These are phyloP conservation scores for Nemania sp. DNA, from an alignment of 2,329 filamentous ascomycete species.

Conservation along the genomic window DNA sequence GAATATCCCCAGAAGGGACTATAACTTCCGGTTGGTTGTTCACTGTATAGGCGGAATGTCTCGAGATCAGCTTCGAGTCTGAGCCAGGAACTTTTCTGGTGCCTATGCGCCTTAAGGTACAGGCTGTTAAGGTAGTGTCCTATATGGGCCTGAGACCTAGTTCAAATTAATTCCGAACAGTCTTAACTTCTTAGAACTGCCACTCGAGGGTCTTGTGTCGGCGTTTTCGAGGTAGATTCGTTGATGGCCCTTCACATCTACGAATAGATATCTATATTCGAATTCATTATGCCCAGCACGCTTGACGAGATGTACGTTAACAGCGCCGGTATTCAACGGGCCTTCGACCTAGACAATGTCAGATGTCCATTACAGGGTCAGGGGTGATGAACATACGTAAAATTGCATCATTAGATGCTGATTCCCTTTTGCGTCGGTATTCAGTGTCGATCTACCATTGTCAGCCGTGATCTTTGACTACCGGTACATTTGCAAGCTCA, in stretches of 20 bases:
- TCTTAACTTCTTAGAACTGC: conserved; percentile 52
- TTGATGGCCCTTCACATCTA: conserved; percentile 76
- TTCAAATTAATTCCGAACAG: conserved; percentile 68
- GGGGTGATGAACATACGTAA: conserved; percentile 58
- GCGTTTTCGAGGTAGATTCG: conserved; percentile 69
- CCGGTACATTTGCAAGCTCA: conserved; percentile 41
- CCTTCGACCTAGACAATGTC: conserved; percentile 68
- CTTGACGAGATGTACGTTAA: conserved; percentile 78
- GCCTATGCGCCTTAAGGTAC: neutral
- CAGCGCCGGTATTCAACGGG: conserved; percentile 71
- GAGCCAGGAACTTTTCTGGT: neutral
- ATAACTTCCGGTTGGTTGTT: too few species aligned
- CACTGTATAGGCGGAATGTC: too few species aligned
- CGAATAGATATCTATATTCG: conserved; percentile 77
- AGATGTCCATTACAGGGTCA: conserved; percentile 25
- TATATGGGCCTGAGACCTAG: conserved; percentile 29
- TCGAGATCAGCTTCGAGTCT: neutral
- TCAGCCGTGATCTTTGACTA: conserved; percentile 13
- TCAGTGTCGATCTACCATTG: conserved; percentile 61
- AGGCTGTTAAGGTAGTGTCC: too few species aligned
- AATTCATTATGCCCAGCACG: conserved; percentile 66
- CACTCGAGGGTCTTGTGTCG: conserved; percentile 46
- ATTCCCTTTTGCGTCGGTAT: conserved; percentile 73
- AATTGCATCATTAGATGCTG: conserved; percentile 87
- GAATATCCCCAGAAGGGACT: too few species aligned